Base-by-base conservation (phyloP, 2,329 filamentous ascomycete genomes). In the Chaetomiaceae sp. region DNA sequence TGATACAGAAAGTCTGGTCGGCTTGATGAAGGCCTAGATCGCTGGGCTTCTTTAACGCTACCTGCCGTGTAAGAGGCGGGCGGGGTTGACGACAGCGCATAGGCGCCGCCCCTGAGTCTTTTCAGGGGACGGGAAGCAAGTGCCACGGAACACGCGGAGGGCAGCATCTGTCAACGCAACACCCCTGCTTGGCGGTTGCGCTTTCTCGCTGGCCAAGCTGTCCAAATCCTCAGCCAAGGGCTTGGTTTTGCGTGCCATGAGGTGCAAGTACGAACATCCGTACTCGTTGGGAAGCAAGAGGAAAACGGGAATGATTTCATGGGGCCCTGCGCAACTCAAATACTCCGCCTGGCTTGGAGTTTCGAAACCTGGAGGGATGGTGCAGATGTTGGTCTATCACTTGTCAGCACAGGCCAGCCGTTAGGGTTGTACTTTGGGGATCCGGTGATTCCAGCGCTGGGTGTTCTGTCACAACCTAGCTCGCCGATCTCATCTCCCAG, bases 401-500 rank as follows among this genome's bases (percentile, higher is more conserved):
- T 3, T 23, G 9, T 6, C 14, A 1, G 45, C 56, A 54, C 43
- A 10, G 32, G n/a, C 32, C 32, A 45, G 4, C 2, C 10, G 27
- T 45, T 58, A 56, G 33, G 18, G 8, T 0, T 23, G 10, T 45
- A 56, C 58, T 14, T 52, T 5, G 4, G 4, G 13, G 1, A 25
- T 10, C 13, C 7, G 5, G 14, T 36, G 13, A 20, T 6, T 13
- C 4, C 25, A 20, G 14, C 4, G 10, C 13, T 20, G 6, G 2
- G 16, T 13, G 4, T 16, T 3, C 30, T 13, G 53, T 53, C 8
- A 2, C 25, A 2, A 30, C 4, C 42, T 60, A 60, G 46, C 50
- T n/a, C 2, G 33, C 18, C 43, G 29, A 58, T 51, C 55, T 59
- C 48, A 62, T 61, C 51, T 61, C 57, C 57, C 48, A n/a, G 36